A percentile compares a stretch with the other conserved stretches of the same genome.
Conservation (phyloP, 169 alveolate genomes). For the Plasmodium fragile region DNA sequence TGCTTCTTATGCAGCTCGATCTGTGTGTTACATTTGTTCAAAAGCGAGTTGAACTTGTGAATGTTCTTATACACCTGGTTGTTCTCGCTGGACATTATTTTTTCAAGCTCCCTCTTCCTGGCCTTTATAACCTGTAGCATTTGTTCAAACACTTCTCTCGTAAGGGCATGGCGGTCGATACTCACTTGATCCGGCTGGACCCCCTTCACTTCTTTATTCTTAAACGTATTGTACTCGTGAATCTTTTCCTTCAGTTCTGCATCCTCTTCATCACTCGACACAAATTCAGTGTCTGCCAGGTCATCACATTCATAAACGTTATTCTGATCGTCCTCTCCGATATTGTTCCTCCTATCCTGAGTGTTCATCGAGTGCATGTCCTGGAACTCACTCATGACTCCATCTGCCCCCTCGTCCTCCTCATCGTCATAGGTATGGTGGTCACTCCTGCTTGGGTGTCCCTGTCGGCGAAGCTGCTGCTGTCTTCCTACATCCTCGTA, state of each 20-base stretch:
- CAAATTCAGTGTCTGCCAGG: neutral
- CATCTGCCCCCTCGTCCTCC: neutral
- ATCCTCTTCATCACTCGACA: constrained; percentile 60
- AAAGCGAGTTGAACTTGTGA: constrained; percentile 19
- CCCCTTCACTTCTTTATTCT: constrained; percentile 2
- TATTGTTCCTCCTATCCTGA: neutral
- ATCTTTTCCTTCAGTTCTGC: constrained; percentile 29
- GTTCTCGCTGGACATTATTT: constrained; percentile 8
- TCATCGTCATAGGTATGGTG: neutral
- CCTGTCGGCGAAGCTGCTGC: neutral
- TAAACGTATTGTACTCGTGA: constrained; percentile 23
- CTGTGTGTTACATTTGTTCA: constrained; percentile 27
- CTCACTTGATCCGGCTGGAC: constrained; percentile 20
- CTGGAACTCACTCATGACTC: neutral
- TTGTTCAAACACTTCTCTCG: neutral
- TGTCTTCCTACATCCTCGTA: neutral
- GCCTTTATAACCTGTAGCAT: neutral
- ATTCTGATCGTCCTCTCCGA: neutral
- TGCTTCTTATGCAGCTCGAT: constrained; percentile 3
- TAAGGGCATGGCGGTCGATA: neutral
- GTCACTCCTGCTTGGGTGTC: neutral
- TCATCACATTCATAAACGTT: neutral
- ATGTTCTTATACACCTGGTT: constrained; percentile 55
- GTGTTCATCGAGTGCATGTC: neutral
- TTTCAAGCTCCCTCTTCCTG: constrained; percentile 29